Conservation (phyloP, 129 eudicot species). For the Lonicera japonica region DNA sequence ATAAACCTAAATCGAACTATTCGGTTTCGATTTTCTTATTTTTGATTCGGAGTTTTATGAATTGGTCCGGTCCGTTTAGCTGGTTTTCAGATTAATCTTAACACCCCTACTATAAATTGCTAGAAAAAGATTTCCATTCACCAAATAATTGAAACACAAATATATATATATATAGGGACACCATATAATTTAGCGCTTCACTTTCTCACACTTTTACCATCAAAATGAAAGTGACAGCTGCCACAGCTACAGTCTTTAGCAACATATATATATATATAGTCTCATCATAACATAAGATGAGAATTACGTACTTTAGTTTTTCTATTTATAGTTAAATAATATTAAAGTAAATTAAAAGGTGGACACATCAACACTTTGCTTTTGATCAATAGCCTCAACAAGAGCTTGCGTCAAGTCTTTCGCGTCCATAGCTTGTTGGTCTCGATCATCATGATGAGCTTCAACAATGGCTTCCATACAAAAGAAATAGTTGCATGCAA, state of each 20-base stretch:
- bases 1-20: too few species aligned
- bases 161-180: neutral
- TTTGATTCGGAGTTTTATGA: too few species aligned
- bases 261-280: too few species aligned
- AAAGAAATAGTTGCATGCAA: slow-evolving; percentile 9
- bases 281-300: too few species aligned
- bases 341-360: neutral
- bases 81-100: too few species aligned
- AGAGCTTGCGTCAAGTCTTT: neutral
- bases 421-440: neutral
- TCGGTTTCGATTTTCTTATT: too few species aligned
- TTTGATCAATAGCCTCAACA: neutral
- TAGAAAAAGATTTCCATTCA: neutral
- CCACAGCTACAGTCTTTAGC: neutral
- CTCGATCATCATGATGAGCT: neutral
- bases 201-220: neutral
- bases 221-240: neutral
- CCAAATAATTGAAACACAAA: neutral
- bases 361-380: neutral
- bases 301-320: neutral
- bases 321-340: too few species aligned
- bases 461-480: neutral
- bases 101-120: neutral
- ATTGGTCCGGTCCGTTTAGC: too few species aligned
- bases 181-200: neutral